These are phyloP conservation scores for Flaveria bidentis DNA, from an alignment of 129 eudicot species.

Conservation along the genomic window DNA sequence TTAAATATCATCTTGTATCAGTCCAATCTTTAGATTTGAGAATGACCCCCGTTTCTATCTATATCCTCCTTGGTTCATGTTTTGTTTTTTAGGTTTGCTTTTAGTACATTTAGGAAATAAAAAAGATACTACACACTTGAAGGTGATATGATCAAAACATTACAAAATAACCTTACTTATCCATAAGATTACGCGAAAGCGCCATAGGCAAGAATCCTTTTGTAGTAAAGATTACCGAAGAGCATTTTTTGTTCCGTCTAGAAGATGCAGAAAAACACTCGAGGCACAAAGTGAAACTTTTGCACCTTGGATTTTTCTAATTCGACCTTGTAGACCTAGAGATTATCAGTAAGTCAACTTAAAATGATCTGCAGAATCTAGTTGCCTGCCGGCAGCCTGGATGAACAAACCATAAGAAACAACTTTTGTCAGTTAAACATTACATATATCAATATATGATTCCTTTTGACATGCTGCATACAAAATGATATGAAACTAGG, in stretches of 20 bases:
- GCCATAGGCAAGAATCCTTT: conserved; percentile 5
- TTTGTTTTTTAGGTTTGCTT: conserved; percentile 2
- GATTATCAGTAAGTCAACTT: conserved; percentile 2
- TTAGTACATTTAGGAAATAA: neutral
- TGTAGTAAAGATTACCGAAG: neutral
- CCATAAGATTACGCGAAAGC: neutral
- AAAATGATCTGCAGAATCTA: conserved; percentile 1
- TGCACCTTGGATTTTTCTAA: neutral
- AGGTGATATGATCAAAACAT: neutral
- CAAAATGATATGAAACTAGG: neutral
- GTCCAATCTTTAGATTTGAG: too few relatives aligned
- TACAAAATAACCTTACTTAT: neutral
- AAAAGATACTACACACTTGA: neutral
- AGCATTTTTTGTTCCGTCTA: neutral
- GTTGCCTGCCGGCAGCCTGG: conserved; percentile 25
- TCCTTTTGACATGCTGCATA: conserved; percentile 19
- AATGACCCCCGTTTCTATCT: neutral
- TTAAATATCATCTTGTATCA: too few relatives aligned
- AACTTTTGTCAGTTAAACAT: neutral
- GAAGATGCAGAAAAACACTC: neutral
- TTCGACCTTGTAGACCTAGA: neutral
- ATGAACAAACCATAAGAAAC: conserved; percentile 11
- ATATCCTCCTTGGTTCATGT: conserved; percentile 5
- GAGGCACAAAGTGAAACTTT: neutral
- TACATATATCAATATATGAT: neutral